Percentiles rank a stretch among this genome's conserved stretches.
Conservation (phyloP, 176 grass and related monocot species). For the Areca catechu region DNA sequence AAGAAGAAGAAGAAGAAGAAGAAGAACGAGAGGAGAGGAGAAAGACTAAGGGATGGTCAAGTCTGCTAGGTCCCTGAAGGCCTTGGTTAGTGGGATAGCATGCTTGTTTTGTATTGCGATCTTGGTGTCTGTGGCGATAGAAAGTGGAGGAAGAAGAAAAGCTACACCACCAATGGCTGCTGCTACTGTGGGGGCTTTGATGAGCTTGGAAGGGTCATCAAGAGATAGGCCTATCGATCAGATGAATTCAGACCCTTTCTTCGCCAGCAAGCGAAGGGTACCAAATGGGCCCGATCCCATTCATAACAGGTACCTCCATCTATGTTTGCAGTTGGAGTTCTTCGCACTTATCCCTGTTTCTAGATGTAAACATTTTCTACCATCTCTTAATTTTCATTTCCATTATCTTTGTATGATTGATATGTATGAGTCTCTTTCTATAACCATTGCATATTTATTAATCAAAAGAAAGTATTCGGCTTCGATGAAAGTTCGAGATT, state of each 20-base stretch:
- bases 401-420: no score
- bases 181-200: neutral
- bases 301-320: constrained; percentile 12
- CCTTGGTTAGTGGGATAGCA: constrained; percentile 1
- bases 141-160: neutral
- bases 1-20: constrained; percentile 2
- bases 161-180: neutral
- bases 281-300: constrained; percentile 26
- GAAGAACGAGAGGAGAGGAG: neutral
- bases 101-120: constrained; percentile 11
- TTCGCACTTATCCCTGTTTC: no score
- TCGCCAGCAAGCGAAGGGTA: constrained; percentile 6
- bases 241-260: constrained; percentile 1
- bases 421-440: no score
- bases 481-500: no score
- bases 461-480: no score
- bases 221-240: neutral
- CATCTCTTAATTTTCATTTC: no score
- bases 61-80: neutral
- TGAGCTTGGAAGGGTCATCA: neutral
- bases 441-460: no score
- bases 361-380: no score
- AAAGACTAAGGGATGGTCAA: neutral
- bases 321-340: no score
- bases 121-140: neutral